Evolutionary conservation across 2,329 filamentous ascomycete species (phyloP).

Genomic region (Hawksworthiomyces lignivorus): DNA sequence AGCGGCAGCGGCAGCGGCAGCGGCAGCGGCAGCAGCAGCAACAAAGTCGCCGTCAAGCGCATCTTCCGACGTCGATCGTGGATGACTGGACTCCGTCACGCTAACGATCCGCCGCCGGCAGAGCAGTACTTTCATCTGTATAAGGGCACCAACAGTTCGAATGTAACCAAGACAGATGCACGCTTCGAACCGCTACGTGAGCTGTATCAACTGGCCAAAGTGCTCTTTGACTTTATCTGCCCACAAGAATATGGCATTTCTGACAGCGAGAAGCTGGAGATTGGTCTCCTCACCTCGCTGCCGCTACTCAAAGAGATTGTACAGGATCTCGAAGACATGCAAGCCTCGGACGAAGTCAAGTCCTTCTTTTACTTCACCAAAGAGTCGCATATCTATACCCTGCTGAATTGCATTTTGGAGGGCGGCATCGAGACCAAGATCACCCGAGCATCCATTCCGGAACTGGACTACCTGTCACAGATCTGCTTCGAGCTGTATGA

Average conservation of each 20-base stretch:
- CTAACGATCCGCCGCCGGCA: constrained; percentile 46
- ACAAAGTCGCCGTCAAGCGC: constrained; percentile 34
- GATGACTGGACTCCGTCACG: constrained; percentile 43
- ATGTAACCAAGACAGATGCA: constrained; percentile 73
- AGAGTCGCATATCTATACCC: constrained; percentile 96
- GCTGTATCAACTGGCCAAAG: constrained; percentile 86
- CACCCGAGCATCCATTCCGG: constrained; percentile 85
- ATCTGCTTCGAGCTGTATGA: constrained; percentile 99
- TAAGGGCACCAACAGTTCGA: constrained; percentile 59
- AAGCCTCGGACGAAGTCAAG: constrained; percentile 88
- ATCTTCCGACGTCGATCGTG: constrained; percentile 56
- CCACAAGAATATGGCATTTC: constrained; percentile 97
- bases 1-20: constrained; percentile 1
- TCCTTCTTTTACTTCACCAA: constrained; percentile 99
- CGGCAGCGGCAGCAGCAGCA: background rate
- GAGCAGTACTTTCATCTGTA: constrained; percentile 87
- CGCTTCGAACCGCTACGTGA: constrained; percentile 84
- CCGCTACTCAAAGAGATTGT: constrained; percentile 95
- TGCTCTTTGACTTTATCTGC: constrained; percentile 96
- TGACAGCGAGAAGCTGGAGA: constrained; percentile 94
- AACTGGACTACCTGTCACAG: constrained; percentile 94
- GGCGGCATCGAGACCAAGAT: constrained; percentile 97
- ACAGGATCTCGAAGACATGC: constrained; percentile 91
- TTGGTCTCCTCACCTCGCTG: constrained; percentile 86
- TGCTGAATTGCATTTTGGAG: constrained; percentile 95